phyloP scores from a whole-genome alignment of 176 grass and related monocot species.

The Oryza coarctata region DNA sequence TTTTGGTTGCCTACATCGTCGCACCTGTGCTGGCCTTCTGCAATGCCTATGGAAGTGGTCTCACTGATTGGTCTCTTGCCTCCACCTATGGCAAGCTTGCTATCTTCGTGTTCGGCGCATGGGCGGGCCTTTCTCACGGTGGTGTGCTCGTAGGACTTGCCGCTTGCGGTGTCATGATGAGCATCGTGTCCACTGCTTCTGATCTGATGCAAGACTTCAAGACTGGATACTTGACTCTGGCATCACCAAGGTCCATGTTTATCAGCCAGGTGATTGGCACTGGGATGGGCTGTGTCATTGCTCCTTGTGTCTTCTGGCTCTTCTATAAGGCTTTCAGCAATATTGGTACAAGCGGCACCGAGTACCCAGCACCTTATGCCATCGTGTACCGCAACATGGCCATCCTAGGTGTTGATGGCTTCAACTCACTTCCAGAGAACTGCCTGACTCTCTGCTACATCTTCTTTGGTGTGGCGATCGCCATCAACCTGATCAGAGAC shows the following conservation, averaged over 20 bases:
- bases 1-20: conserved; percentile 67
- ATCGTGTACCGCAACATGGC: conserved; percentile 97
- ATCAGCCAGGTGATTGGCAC: conserved; percentile 92
- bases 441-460: conserved; percentile 83
- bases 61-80: conserved; percentile 94
- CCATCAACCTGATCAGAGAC: conserved; percentile 68
- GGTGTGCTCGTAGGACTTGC: conserved; percentile 85
- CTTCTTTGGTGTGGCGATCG: conserved; percentile 61
- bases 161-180: conserved; percentile 95
- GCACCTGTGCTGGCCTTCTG: conserved; percentile 88
- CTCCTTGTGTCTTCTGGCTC: conserved; percentile 85
- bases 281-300: conserved; percentile 78
- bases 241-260: conserved; percentile 92
- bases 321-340: conserved; percentile 89
- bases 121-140: conserved; percentile 66
- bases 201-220: conserved; percentile 99
- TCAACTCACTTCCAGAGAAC: conserved; percentile 62
- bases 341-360: conserved; percentile 52
- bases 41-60: conserved; percentile 93
- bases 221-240: conserved; percentile 86
- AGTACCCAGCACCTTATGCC: conserved; percentile 92
- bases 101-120: conserved; percentile 87
- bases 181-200: conserved; percentile 81
- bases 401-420: conserved; percentile 74
- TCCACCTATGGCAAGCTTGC: conserved; percentile 95